A percentile compares a stretch with the other conserved stretches of the same genome.
Conservation (phyloP, 306 rosid species). For the Castanea crenata region DNA sequence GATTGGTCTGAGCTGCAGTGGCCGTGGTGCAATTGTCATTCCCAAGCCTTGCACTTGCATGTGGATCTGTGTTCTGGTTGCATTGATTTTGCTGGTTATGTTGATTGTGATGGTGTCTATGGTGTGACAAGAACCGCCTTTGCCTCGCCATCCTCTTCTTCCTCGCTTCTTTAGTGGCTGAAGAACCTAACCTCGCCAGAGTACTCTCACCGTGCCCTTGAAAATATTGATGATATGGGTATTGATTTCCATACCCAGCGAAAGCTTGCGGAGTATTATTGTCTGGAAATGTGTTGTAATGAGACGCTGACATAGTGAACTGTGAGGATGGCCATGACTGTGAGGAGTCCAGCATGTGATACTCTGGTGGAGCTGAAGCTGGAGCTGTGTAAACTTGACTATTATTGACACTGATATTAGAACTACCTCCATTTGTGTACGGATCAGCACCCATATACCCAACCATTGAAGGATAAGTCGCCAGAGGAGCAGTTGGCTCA, state of each 20-base stretch:
- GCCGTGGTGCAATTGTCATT: constrained; percentile 41
- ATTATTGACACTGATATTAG: constrained; percentile 2
- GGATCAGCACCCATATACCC: constrained; percentile 50
- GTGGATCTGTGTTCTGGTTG: constrained; percentile 37
- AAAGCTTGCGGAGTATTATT: constrained; percentile 31
- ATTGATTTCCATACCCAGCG: constrained; percentile 43
- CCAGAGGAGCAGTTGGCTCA: constrained; percentile 27
- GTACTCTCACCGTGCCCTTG: constrained; percentile 42
- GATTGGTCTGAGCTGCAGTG: constrained; percentile 30
- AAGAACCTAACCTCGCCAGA: constrained; percentile 65
- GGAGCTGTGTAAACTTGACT: constrained; percentile 26
- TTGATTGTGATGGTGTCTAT: constrained; percentile 33
- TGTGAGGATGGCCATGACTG: constrained; percentile 62
- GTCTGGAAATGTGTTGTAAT: constrained; percentile 48
- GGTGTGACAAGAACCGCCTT: constrained; percentile 52
- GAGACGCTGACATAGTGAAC: constrained; percentile 36
- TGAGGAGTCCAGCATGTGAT: constrained; percentile 50
- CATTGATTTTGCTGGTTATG: constrained; percentile 28
- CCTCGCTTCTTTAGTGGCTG: constrained; percentile 88
- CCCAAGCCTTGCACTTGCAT: constrained; percentile 42
- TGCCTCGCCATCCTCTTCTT: constrained; percentile 97
- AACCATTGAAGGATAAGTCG: constrained; percentile 35
- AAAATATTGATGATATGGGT: constrained; percentile 44
- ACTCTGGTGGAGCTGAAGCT: constrained; percentile 20
- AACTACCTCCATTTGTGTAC: constrained; percentile 22